Percentiles rank a stretch among this genome's conserved stretches.
Conservation (phyloP, 805 yeast genomes). For the Kazachstania martiniae region DNA sequence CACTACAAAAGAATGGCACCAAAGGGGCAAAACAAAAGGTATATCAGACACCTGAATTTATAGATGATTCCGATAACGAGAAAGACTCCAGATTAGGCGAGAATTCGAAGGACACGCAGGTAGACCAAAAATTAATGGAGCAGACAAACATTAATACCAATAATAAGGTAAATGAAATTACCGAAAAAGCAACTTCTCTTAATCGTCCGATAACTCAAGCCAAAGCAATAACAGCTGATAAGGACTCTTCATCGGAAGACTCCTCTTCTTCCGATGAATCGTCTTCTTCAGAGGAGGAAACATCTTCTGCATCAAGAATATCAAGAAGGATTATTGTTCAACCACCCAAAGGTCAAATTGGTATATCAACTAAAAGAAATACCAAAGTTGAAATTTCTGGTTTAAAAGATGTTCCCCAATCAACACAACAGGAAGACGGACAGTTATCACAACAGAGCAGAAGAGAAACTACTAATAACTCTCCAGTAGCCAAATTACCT, state of each 20-base stretch:
- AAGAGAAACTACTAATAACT: conserved; percentile 2
- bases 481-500: conserved; percentile 13
- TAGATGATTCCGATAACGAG: conserved; percentile 3
- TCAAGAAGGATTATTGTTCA: conserved; percentile 35
- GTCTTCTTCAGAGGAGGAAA: background rate
- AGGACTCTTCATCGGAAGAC: background rate
- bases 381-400: background rate
- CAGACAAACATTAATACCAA: background rate
- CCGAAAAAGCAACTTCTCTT: background rate
- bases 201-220: background rate
- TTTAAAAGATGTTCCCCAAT: conserved; percentile 14
- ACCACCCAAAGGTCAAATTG: conserved; percentile 32
- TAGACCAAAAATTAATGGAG: background rate
- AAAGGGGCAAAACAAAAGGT: background rate
- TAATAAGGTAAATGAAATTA: background rate
- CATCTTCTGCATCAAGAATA: conserved; percentile 13
- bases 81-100: background rate
- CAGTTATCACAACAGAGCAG: no score
- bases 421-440: no score
- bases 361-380: conserved; percentile 8
- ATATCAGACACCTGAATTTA: conserved; percentile 3
- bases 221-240: background rate
- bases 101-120: background rate
- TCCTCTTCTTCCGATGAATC: background rate
- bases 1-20: background rate